These are phyloP conservation scores for Barnettozyma californica DNA, from an alignment of 805 yeast genomes.

Conservation along the genomic window DNA sequence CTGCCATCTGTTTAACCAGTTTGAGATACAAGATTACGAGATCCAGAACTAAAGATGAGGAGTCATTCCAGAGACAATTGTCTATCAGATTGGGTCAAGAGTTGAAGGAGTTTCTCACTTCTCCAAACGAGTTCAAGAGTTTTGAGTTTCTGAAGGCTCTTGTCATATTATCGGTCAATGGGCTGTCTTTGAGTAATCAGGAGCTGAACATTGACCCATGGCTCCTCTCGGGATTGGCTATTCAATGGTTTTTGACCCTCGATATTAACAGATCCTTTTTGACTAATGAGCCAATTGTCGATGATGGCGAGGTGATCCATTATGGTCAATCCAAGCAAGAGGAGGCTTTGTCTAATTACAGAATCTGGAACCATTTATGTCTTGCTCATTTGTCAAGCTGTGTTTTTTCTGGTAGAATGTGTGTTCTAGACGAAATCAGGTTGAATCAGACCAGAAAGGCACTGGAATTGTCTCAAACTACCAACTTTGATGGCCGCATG, in stretches of 20 bases:
- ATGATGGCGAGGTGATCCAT: not conserved
- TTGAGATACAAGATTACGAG: constrained; percentile 39
- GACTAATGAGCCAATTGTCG: constrained; percentile 10
- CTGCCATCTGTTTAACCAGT: constrained; percentile 60
- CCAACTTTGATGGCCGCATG: constrained; percentile 80
- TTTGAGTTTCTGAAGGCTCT: constrained; percentile 66
- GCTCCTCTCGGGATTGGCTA: constrained; percentile 60
- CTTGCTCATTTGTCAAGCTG: constrained; percentile 65
- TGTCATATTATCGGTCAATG: constrained; percentile 60
- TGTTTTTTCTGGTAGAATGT: constrained; percentile 59
- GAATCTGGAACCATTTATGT: constrained; percentile 70
- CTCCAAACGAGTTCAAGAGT: constrained; percentile 39
- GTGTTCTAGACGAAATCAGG: constrained; percentile 54
- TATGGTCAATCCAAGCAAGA: constrained; percentile 17
- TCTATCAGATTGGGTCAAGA: constrained; percentile 28
- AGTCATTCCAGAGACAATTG: constrained; percentile 25
- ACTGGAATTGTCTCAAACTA: constrained; percentile 51
- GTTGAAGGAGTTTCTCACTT: constrained; percentile 41
- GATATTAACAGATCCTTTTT: constrained; percentile 30
- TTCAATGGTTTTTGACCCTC: constrained; percentile 54
- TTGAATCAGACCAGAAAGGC: constrained; percentile 55
- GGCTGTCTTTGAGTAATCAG: constrained; percentile 52
- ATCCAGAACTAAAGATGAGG: constrained; percentile 5
- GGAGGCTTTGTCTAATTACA: constrained; percentile 48
- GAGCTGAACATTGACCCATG: constrained; percentile 60